These are phyloP conservation scores for Aspergillus campestris DNA, from an alignment of 495 filamentous ascomycete genomes.

Conservation along the genomic window DNA sequence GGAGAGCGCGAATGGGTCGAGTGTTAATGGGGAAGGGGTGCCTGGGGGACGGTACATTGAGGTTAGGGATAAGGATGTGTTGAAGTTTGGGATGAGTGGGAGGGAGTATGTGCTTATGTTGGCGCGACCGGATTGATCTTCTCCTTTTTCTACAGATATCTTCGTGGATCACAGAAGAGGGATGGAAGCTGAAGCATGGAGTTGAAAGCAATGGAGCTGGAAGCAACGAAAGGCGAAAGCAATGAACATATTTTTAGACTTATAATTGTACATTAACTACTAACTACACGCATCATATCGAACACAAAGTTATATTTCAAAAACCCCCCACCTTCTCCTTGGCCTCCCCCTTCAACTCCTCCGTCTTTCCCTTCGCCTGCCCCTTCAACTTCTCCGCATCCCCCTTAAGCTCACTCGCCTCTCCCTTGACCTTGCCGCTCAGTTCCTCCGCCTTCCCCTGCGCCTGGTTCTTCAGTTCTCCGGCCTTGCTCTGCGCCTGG, in stretches of 20 bases:
- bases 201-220: no score
- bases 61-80: slow-evolving; percentile 76
- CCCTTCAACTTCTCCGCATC: slow-evolving; percentile 33
- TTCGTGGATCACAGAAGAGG: no score
- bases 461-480: no score
- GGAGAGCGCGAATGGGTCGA: slow-evolving; percentile 88
- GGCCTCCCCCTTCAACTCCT: slow-evolving; percentile 31
- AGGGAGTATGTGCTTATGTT: slow-evolving; percentile 84
- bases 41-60: slow-evolving; percentile 76
- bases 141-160: no score
- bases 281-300: no score
- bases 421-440: slow-evolving; percentile 34
- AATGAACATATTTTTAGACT: no score
- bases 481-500: no score
- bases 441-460: slow-evolving; percentile 24
- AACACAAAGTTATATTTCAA: no score
- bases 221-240: no score
- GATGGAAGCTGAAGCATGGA: no score
- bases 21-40: slow-evolving; percentile 64
- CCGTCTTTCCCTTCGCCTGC: slow-evolving; percentile 34
- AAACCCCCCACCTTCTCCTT: slow-evolving; percentile 20
- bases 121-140: slow-evolving; percentile 19
- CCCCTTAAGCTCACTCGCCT: slow-evolving; percentile 29
- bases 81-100: slow-evolving; percentile 79
- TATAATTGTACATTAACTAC: no score